Conservation (phyloP, 2,329 filamentous ascomycete species). For the Penicillium crustosum region DNA sequence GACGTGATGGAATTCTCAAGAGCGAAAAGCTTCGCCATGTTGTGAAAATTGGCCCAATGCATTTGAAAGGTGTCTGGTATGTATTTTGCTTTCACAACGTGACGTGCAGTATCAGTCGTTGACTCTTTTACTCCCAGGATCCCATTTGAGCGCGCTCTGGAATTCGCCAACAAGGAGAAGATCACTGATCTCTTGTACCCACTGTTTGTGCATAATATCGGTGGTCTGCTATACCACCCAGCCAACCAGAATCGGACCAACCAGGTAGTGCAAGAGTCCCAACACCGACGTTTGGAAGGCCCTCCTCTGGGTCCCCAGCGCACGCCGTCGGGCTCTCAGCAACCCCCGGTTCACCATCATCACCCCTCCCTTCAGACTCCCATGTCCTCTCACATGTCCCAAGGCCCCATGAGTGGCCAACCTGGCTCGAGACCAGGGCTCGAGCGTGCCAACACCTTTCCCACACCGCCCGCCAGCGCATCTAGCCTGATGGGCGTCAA, state of each 20-base stretch:
- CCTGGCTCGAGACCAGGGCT: conserved; percentile 67
- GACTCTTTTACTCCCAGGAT: conserved; percentile 63
- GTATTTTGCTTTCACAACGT: conserved; percentile 36
- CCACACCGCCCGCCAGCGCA: conserved; percentile 89
- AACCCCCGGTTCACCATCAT: conserved; percentile 59
- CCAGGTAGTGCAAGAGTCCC: conserved; percentile 80
- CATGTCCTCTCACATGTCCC: conserved; percentile 61
- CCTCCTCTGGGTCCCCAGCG: conserved; percentile 47
- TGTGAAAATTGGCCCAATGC: conserved; percentile 99
- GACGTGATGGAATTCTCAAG: conserved; percentile 93
- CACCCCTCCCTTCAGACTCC: conserved; percentile 65
- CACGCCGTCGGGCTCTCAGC: conserved; percentile 66
- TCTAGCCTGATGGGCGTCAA: conserved; percentile 80
- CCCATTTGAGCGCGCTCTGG: conserved; percentile 92
- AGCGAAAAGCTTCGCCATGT: conserved; percentile 96
- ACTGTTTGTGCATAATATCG: conserved; percentile 96
- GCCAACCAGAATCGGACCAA: conserved; percentile 75
- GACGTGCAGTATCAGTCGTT: neutral
- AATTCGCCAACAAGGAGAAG: conserved; percentile 99
- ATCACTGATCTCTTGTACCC: conserved; percentile 95
- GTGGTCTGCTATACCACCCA: conserved; percentile 87
- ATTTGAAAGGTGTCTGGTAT: conserved; percentile 95
- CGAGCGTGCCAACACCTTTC: conserved; percentile 88
- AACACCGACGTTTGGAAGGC: conserved; percentile 70
- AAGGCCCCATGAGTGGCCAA: conserved; percentile 61